phyloP scores from a whole-genome alignment of 2,329 filamentous ascomycete species.

The Ophiostoma himal-ulmi region DNA sequence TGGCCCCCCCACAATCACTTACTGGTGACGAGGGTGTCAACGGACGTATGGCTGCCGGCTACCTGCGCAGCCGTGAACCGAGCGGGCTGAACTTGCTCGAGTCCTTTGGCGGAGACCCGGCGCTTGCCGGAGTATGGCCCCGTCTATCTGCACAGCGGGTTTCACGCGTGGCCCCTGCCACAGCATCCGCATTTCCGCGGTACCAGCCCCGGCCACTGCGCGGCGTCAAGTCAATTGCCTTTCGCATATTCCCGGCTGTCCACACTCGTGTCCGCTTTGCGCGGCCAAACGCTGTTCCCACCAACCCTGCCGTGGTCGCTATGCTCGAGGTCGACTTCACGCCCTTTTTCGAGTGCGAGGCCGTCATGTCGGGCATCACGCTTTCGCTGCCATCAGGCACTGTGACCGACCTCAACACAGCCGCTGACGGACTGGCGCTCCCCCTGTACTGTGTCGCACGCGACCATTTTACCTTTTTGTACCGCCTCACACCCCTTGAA shows the following conservation, averaged over 20 bases:
- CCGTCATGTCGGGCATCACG: constrained; percentile 54
- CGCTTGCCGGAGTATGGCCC: constrained; percentile 55
- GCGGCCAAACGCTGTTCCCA: constrained; percentile 52
- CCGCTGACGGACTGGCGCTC: constrained; percentile 39
- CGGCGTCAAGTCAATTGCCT: constrained; percentile 51
- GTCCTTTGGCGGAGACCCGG: constrained; percentile 61
- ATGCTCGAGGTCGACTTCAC: constrained; percentile 71
- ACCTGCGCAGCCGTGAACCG: constrained; percentile 63
- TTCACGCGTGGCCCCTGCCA: constrained; percentile 63
- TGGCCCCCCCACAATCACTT: not conserved
- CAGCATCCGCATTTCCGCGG: constrained; percentile 44
- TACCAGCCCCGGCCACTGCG: constrained; percentile 54
- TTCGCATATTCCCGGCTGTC: constrained; percentile 61
- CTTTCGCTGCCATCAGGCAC: constrained; percentile 53
- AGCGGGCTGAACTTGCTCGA: constrained; percentile 72
- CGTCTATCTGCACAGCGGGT: constrained; percentile 68
- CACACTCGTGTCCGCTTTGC: constrained; percentile 70
- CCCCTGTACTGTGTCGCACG: constrained; percentile 60
- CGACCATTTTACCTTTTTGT: constrained; percentile 71
- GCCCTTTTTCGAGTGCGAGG: constrained; percentile 60
- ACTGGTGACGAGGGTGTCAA: not conserved
- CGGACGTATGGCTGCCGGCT: constrained; percentile 40
- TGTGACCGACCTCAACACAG: constrained; percentile 51
- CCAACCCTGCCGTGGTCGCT: constrained; percentile 58
- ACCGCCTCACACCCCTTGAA: constrained; percentile 54